Conservation (phyloP, 306 rosid species). For the Ziziphus jujuba region DNA sequence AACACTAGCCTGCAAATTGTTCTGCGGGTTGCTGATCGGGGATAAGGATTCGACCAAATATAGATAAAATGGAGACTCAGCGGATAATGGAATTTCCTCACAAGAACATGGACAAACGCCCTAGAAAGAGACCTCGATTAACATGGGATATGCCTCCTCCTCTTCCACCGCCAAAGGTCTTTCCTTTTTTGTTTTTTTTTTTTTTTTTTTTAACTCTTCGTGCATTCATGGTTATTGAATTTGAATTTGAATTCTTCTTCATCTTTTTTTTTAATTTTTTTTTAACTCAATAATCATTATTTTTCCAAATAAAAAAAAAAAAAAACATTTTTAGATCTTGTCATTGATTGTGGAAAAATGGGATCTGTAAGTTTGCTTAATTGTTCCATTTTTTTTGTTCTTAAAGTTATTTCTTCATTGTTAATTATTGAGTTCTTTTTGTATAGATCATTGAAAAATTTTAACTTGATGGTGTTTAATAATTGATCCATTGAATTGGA, state of each 20-base stretch:
- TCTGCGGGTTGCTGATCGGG: conserved; percentile 7
- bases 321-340: too few relatives aligned
- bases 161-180: conserved; percentile 59
- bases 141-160: conserved; percentile 77
- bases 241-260: neutral
- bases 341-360: too few relatives aligned
- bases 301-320: too few relatives aligned
- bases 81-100: conserved; percentile 67
- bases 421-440: too few relatives aligned
- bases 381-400: too few relatives aligned
- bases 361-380: too few relatives aligned
- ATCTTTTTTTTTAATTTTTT: too few relatives aligned
- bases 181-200: neutral
- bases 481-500: too few relatives aligned
- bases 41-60: conserved; percentile 25
- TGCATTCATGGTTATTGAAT: neutral
- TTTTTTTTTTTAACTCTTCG: too few relatives aligned
- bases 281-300: neutral
- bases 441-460: too few relatives aligned
- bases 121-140: conserved; percentile 71
- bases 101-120: conserved; percentile 73
- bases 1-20: conserved; percentile 17
- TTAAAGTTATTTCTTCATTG: too few relatives aligned
- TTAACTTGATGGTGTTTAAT: too few relatives aligned
- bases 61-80: conserved; percentile 69